Conservation (phyloP, 2,329 filamentous ascomycete species). For the Capronia epimyces region DNA sequence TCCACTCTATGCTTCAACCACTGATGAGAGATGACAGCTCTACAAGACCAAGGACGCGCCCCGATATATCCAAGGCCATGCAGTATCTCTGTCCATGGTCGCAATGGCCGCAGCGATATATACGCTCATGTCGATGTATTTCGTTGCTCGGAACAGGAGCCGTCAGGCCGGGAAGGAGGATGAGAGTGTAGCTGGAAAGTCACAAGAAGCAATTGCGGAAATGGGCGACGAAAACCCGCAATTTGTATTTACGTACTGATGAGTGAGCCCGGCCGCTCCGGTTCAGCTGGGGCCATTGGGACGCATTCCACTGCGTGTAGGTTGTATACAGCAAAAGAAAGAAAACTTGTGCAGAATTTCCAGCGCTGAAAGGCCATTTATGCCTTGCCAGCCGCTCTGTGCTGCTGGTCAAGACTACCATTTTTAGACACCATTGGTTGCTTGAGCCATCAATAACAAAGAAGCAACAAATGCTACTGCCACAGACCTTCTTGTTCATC, state of each 20-base stretch:
- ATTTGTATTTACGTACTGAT: conserved; percentile 37
- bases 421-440: no score
- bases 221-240: conserved; percentile 40
- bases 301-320: background rate
- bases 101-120: conserved; percentile 52
- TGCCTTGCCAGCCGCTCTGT: no score
- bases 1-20: background rate
- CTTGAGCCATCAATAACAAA: no score
- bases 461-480: background rate
- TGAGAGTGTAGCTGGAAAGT: conserved; percentile 36
- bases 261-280: conserved; percentile 4
- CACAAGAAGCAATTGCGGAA: conserved; percentile 41
- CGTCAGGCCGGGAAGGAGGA: conserved; percentile 35
- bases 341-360: background rate
- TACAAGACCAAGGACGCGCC: conserved; percentile 47
- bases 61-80: conserved; percentile 58
- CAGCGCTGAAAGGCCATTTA: no score
- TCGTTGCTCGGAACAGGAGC: conserved; percentile 45
- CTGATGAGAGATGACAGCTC: conserved; percentile 24
- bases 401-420: no score
- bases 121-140: conserved; percentile 52
- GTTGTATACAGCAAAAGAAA: background rate
- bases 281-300: background rate
- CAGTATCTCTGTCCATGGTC: conserved; percentile 55
- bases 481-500: background rate